These are phyloP conservation scores for Candida berthetii DNA, from an alignment of 805 yeast species.

Conservation along the genomic window DNA sequence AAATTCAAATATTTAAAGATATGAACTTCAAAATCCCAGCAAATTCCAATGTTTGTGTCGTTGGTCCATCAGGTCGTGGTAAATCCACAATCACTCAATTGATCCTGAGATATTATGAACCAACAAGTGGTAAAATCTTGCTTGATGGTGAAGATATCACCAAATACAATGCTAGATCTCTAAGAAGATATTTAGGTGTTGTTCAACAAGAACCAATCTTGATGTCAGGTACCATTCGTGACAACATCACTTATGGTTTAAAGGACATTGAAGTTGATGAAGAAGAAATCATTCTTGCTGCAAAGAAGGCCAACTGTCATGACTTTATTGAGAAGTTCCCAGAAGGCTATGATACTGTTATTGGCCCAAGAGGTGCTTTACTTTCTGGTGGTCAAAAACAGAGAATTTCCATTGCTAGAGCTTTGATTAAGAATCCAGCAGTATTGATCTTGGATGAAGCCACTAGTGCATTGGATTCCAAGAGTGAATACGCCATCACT, in stretches of 20 bases:
- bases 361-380: slow-evolving; percentile 61
- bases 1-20: slow-evolving; percentile 45
- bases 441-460: slow-evolving; percentile 79
- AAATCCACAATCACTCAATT: slow-evolving; percentile 74
- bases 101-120: slow-evolving; percentile 48
- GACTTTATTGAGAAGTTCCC: slow-evolving; percentile 57
- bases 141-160: slow-evolving; percentile 49
- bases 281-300: slow-evolving; percentile 36
- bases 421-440: slow-evolving; percentile 69
- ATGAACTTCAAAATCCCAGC: slow-evolving; percentile 41
- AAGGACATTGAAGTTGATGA: slow-evolving; percentile 40
- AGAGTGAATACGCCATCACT: slow-evolving; percentile 72
- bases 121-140: slow-evolving; percentile 38
- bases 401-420: slow-evolving; percentile 82
- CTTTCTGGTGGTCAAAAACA: slow-evolving; percentile 95
- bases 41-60: slow-evolving; percentile 65
- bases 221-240: slow-evolving; percentile 74
- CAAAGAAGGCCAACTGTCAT: slow-evolving; percentile 48
- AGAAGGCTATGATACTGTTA: slow-evolving; percentile 54
- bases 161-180: slow-evolving; percentile 38
- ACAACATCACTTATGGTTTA: slow-evolving; percentile 71
- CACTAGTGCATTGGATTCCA: slow-evolving; percentile 80
- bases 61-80: slow-evolving; percentile 89
- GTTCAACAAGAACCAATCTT: slow-evolving; percentile 77
- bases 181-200: slow-evolving; percentile 57